Conservation (phyloP, 768 basidiomycete species). For the Dacryopinax primogenitus region DNA sequence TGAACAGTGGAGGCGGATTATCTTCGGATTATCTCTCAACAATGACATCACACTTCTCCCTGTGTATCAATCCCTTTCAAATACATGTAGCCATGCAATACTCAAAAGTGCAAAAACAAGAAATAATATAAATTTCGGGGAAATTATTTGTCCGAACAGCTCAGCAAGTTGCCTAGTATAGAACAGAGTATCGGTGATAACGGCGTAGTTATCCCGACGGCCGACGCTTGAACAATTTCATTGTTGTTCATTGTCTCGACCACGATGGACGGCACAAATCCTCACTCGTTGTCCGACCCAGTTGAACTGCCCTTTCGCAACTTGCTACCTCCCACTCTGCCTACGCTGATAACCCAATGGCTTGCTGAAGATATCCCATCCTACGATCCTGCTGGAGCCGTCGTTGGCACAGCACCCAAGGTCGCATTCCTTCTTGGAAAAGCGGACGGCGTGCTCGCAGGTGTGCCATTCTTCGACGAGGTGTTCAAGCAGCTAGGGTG, state of each 20-base stretch:
- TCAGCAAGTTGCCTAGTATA: too few species aligned
- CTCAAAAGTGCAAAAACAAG: too few species aligned
- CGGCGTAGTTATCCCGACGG: too few species aligned
- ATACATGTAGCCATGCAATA: too few species aligned
- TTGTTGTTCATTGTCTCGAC: background rate
- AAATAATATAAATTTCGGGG: too few species aligned
- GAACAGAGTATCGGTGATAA: too few species aligned
- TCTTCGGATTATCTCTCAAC: too few species aligned
- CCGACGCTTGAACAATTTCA: too few species aligned
- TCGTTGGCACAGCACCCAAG: constrained; percentile 79
- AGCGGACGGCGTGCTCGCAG: constrained; percentile 67
- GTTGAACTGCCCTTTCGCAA: constrained; percentile 30
- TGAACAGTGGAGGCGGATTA: too few species aligned
- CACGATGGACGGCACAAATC: background rate
- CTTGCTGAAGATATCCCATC: constrained; percentile 88
- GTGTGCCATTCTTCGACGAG: constrained; percentile 90
- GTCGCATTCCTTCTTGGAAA: constrained; percentile 79
- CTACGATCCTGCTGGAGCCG: constrained; percentile 92
- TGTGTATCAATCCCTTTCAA: too few species aligned
- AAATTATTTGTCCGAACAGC: too few species aligned
- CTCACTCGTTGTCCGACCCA: background rate
- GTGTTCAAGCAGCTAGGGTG: constrained; percentile 81
- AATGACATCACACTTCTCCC: too few species aligned
- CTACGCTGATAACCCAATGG: constrained; percentile 65
- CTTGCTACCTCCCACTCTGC: constrained; percentile 91